Base-by-base conservation (phyloP, 1,284 basidiomycete genomes). In the Moniliophthora roreri region DNA sequence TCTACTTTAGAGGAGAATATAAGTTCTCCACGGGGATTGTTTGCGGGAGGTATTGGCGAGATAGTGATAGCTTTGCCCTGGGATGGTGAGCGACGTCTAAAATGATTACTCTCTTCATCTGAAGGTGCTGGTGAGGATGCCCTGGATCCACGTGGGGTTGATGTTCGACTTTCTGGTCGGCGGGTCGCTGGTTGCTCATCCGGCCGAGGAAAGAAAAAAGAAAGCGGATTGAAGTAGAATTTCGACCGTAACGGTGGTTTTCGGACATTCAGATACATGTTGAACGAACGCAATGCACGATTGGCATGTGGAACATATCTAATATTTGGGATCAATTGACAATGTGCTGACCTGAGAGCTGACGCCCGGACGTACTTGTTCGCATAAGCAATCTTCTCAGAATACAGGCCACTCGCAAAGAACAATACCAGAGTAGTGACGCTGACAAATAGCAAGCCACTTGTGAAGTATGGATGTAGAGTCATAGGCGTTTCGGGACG, bases 301-400 rank as follows among this genome's bases (percentile, higher is more conserved):
- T 99, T 99, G 9, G 95, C 93, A 63, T 98, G 96, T 0, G 94
- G 95, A 16, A 98, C 92, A 66, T 98, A 99, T 74, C 94, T 96
- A 66, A 9, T 21, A 28, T 11, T 3, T 16, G 28, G 24, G 11
- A 32, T 20, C 52, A 37, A 47, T 52, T 56, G 61, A 53, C 64
- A 58, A 39, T 49, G 38, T 35, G 46, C 44, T 56, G 53, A 11
- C 4, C 7, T 46, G 48, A 48, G 46, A 53, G 36, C 20, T 53
- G 26, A 26, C 50, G 52, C 49, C 32, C 54, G 57, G 48, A 69
- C 88, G 60, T 66, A 94, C 95, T 90, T 89, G 73, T 98, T 95
- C 8, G 96, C 95, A 65, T 98, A 98, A 0, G 85, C 89, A 61
- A 99, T 97, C 74, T 96, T 95, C 70, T 98, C 95, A 7, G 89